Conservation (phyloP, 306 rosid genomes). For the Acacia crassicarpa region DNA sequence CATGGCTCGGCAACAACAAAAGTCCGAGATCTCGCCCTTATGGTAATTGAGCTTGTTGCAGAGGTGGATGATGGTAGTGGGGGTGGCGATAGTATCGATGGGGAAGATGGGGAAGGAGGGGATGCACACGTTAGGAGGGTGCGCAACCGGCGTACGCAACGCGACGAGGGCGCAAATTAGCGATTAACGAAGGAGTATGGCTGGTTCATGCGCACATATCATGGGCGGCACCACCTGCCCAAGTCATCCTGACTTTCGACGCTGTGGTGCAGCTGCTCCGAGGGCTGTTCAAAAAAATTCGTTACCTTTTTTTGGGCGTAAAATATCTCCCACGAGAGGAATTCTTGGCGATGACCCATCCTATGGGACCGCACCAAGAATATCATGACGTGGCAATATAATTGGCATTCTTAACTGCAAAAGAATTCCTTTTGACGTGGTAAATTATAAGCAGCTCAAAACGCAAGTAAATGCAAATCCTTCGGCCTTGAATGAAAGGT, state of each 20-base stretch:
- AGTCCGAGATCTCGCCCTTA: constrained; percentile 30
- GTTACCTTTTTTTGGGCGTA: background rate
- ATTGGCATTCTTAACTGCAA: background rate
- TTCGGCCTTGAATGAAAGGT: too few relatives aligned
- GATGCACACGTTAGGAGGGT: constrained; percentile 57
- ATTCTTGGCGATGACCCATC: background rate
- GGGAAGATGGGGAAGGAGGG: constrained; percentile 33
- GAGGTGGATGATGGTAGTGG: background rate
- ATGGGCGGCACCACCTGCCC: constrained; percentile 36
- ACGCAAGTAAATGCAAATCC: too few relatives aligned
- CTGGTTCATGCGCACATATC: constrained; percentile 45
- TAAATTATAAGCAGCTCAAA: too few relatives aligned
- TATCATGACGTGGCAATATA: constrained; percentile 29
- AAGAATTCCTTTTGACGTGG: background rate
- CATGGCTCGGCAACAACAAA: constrained; percentile 38
- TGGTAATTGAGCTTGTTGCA: background rate
- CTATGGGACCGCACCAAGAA: constrained; percentile 13
- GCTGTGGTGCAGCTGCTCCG: constrained; percentile 22
- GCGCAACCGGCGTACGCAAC: constrained; percentile 53
- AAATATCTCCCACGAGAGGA: background rate
- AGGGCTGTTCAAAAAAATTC: too few relatives aligned
- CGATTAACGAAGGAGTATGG: constrained; percentile 29
- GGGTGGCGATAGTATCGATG: constrained; percentile 23
- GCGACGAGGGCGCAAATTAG: constrained; percentile 44
- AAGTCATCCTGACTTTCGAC: constrained; percentile 23